Base-by-base conservation (phyloP, 225 moss, liverwort and hornwort genomes). In the Antitrichia curtipendula region DNA sequence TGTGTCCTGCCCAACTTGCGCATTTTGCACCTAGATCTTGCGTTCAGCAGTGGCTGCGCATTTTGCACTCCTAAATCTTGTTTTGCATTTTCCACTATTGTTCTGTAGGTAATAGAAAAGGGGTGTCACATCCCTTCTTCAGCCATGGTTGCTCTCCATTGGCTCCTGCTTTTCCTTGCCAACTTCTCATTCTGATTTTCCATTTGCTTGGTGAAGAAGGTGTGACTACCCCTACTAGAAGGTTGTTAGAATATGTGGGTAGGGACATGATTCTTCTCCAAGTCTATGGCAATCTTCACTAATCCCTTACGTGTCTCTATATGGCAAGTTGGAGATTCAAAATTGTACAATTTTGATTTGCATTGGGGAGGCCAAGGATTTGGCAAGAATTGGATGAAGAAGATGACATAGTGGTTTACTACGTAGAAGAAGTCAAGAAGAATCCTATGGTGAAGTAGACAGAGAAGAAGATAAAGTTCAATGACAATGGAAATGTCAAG, bases 271-370 rank as follows among this genome's bases (percentile, higher is more conserved):
- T 28, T 71, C 8, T 28, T 8, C 9, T 43, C 3, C 0, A 2
- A 40, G 14, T 69, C 40, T 25, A 24, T 7, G 1, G 0, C 8
- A 40, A 14, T 24, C 24, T 69, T 69, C 1, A 7, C 8, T 24
- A 8, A 38, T 12, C 4, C 1, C 0, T 0, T 0, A 13, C 38
- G 23, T 40, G 14, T 38, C 4, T 38, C 7, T 22, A 68, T 5
- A 25, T 15, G 3, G 5, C 1, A 1, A 71, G 9, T 43, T 16
- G 3, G 28, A 71, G 28, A 71, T 71, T 71, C 4, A 16, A 6
- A 3, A 43, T 43, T 43, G 8, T 25, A 5, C 2, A 23, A 40
- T 43, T 40, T 69, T 71, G 43, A 27, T 43, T 28, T 71, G 43
- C 1, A 0, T 27, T 41, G 5, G 16, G 16, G 43, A 5, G 27